A percentile compares a stretch with the other conserved stretches of the same genome.
These are phyloP conservation scores for Coemansia sp. DNA, from an alignment of 192 early-diverging fungal genomes.

Conservation along the genomic window DNA sequence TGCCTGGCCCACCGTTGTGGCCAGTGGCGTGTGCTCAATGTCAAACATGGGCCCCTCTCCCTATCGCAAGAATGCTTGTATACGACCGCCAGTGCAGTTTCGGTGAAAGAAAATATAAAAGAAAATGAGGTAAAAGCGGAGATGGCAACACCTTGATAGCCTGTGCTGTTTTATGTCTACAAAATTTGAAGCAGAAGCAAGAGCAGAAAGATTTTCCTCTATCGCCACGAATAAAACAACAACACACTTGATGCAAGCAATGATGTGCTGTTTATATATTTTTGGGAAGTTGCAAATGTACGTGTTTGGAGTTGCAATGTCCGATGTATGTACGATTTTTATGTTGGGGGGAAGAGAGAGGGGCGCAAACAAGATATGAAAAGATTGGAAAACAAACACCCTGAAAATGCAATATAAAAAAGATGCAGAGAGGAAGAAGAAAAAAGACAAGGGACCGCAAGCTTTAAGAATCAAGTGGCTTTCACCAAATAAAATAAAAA, in stretches of 20 bases:
- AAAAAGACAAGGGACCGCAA: neutral
- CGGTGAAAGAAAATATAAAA: no score
- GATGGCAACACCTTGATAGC: no score
- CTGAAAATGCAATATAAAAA: neutral
- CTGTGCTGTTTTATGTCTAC: neutral
- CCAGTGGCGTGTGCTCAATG: conserved; percentile 35
- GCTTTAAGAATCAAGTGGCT: neutral
- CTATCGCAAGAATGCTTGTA: neutral
- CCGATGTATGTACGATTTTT: conserved; percentile 1
- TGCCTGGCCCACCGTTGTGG: conserved; percentile 38
- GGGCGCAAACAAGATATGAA: neutral
- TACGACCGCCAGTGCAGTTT: no score
- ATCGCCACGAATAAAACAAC: neutral
- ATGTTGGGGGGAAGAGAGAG: neutral
- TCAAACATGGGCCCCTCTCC: conserved; percentile 30
- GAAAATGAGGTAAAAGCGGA: no score
- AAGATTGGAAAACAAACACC: neutral
- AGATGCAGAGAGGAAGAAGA: neutral
- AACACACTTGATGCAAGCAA: neutral
- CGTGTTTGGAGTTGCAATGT: neutral
- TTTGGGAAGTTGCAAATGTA: neutral
- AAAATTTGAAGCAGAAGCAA: neutral
- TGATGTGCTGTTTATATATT: neutral
- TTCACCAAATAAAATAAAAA: neutral
- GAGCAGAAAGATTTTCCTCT: neutral